Conservation (phyloP, 2,329 filamentous ascomycete genomes). For the Dactylellina leptospora region DNA sequence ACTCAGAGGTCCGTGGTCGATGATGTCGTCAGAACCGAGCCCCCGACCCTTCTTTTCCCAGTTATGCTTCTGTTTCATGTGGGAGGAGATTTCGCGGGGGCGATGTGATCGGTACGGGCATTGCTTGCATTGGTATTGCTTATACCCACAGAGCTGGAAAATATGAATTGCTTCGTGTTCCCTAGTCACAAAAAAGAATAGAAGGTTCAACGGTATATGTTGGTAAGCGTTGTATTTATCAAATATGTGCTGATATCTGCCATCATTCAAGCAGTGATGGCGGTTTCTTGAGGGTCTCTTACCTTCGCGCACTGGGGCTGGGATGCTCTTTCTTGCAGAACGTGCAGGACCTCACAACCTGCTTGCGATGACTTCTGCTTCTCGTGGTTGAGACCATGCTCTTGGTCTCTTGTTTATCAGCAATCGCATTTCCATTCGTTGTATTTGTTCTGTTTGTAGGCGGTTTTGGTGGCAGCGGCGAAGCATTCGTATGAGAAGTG, state of each 20-base stretch:
- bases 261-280: too few relatives aligned
- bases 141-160: slow-evolving; percentile 18
- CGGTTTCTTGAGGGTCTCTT: too few relatives aligned
- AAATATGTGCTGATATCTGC: too few relatives aligned
- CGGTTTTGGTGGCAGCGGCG: slow-evolving; percentile 11
- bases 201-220: too few relatives aligned
- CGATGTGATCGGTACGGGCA: slow-evolving; percentile 37
- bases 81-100: slow-evolving; percentile 36
- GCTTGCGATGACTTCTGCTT: not conserved
- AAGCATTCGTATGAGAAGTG: slow-evolving; percentile 16
- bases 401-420: slow-evolving; percentile 32
- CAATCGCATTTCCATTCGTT: slow-evolving; percentile 10
- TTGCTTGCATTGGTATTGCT: slow-evolving; percentile 45
- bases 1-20: slow-evolving; percentile 28
- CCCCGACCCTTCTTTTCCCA: slow-evolving; percentile 8
- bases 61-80: slow-evolving; percentile 37
- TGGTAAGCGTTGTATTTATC: too few relatives aligned
- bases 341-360: slow-evolving; percentile 14
- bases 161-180: slow-evolving; percentile 47
- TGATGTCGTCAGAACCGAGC: slow-evolving; percentile 9
- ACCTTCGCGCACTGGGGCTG: slow-evolving; percentile 50
- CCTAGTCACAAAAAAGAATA: not conserved
- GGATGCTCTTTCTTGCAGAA: slow-evolving; percentile 42
- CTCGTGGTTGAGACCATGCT: slow-evolving; percentile 29
- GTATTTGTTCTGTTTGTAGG: not conserved